Conservation (phyloP, 805 yeast species). For the Wickerhamiella galacta region DNA sequence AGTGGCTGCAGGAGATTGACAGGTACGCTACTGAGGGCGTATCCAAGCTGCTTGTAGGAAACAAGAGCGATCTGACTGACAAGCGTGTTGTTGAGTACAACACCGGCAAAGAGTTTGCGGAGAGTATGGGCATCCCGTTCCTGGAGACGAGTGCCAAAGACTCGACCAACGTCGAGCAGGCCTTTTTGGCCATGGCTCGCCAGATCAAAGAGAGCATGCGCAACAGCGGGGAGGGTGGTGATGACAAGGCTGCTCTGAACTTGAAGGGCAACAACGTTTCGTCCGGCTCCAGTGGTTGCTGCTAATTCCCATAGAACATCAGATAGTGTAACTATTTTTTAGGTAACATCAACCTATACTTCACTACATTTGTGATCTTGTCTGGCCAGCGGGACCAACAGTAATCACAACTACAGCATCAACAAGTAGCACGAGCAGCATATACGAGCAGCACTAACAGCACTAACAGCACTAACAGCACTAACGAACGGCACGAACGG, state of each 20-base stretch:
- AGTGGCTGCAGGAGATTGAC: conserved; percentile 97
- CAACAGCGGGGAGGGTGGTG: conserved; percentile 30
- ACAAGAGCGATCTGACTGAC: conserved; percentile 85
- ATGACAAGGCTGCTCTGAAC: conserved; percentile 27
- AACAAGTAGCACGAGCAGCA: too few species aligned
- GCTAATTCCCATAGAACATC: conserved; percentile 16
- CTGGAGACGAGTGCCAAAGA: conserved; percentile 91
- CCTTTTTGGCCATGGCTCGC: conserved; percentile 95
- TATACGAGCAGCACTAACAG: too few species aligned
- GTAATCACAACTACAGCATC: too few species aligned
- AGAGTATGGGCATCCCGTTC: conserved; percentile 83
- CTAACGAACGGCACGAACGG: too few species aligned
- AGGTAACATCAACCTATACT: too few species aligned
- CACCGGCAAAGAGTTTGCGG: conserved; percentile 95
- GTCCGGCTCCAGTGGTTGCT: conserved; percentile 27
- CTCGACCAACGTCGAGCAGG: conserved; percentile 94
- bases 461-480: too few species aligned
- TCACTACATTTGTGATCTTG: too few species aligned
- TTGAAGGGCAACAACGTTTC: conserved; percentile 27
- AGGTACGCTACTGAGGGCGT: conserved; percentile 97
- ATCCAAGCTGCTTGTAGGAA: conserved; percentile 87
- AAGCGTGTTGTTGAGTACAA: conserved; percentile 92
- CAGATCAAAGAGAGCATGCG: conserved; percentile 91
- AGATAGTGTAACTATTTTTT: background rate
- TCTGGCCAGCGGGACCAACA: too few species aligned